Conservation (phyloP, 2,329 filamentous ascomycete genomes). For the Diplodia sapinea region DNA sequence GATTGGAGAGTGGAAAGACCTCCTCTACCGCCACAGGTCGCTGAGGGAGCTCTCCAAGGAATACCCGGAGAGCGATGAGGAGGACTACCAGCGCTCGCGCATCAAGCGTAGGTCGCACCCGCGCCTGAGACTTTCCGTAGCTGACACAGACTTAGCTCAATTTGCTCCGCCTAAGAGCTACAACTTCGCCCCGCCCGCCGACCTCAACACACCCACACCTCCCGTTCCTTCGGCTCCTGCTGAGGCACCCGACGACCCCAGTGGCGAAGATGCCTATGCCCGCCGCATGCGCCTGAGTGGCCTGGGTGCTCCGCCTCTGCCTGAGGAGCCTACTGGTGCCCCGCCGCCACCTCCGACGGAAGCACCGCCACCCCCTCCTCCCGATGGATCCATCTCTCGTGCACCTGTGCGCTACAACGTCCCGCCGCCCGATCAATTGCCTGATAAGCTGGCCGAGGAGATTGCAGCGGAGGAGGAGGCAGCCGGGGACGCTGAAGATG, state of each 20-base stretch:
- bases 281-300: conserved; percentile 64
- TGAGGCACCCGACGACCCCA: conserved; percentile 57
- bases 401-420: conserved; percentile 76
- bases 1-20: conserved; percentile 83
- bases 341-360: conserved; percentile 25
- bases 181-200: conserved; percentile 58
- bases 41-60: conserved; percentile 26
- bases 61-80: conserved; percentile 54
- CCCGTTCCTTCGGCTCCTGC: conserved; percentile 35
- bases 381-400: conserved; percentile 68
- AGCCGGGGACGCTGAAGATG: conserved; percentile 37
- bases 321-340: conserved; percentile 29
- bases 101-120: conserved; percentile 52
- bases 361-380: conserved; percentile 40
- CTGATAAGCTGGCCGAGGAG: conserved; percentile 51
- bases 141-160: conserved; percentile 44
- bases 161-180: conserved; percentile 57
- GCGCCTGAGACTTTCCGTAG: not conserved
- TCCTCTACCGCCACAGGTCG: conserved; percentile 55
- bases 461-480: conserved; percentile 40
- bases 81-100: conserved; percentile 47
- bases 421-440: conserved; percentile 51
- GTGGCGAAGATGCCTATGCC: conserved; percentile 73
- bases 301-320: conserved; percentile 40
- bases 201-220: conserved; percentile 44